Evolutionary conservation across 2,329 filamentous ascomycete species (phyloP).

Genomic region (Cadophora sp.): DNA sequence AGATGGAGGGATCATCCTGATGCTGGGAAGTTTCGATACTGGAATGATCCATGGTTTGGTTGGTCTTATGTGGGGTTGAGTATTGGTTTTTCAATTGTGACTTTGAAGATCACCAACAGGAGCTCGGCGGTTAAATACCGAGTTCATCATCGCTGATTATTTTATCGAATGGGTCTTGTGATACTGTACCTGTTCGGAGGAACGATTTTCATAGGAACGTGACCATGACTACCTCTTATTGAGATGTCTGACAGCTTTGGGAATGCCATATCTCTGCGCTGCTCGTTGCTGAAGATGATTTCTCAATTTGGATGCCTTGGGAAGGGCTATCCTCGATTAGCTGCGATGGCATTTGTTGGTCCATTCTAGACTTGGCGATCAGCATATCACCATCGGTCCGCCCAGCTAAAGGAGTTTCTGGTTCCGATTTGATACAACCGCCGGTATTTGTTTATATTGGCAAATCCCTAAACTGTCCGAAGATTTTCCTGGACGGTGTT

Average conservation of each 20-base stretch:
- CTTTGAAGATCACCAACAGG: slow-evolving; percentile 3
- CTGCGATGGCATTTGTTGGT: not conserved
- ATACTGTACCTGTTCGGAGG: not conserved
- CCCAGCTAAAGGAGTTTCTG: not conserved
- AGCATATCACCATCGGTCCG: not conserved
- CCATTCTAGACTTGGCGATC: not conserved
- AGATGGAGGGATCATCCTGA: not conserved
- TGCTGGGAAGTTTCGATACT: not conserved
- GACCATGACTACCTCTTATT: not conserved
- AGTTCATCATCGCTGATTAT: not conserved
- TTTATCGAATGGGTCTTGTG: not conserved
- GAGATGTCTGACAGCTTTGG: not conserved
- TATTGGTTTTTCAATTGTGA: slow-evolving; percentile 5
- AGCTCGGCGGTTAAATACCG: not conserved
- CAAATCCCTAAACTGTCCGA: not conserved
- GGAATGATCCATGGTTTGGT: not conserved
- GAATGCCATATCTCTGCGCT: no score
- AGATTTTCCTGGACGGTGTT: not conserved
- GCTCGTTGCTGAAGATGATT: not conserved
- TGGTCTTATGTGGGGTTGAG: not conserved
- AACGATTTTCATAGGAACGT: not conserved
- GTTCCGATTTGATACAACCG: not conserved
- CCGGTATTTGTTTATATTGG: not conserved
- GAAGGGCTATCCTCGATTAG: not conserved
- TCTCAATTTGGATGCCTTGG: not conserved